Percentiles rank a stretch among this genome's conserved stretches.
phyloP scores from a whole-genome alignment of 192 early-diverging fungal genomes.

The Diversispora epigaea region DNA sequence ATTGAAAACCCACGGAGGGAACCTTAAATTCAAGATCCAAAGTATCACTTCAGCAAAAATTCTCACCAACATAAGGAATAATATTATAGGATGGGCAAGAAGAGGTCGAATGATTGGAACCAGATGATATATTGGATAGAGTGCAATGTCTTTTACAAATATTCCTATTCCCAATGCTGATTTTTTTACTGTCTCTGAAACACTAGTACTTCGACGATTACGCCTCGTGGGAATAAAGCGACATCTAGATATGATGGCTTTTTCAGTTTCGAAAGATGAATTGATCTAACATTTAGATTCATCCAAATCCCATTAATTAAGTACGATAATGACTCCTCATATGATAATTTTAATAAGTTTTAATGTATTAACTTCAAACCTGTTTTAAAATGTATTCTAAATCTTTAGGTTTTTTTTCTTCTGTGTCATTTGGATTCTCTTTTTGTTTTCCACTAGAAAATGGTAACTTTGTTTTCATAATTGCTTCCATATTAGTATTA shows the following conservation, averaged over 20 bases:
- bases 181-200: constrained; percentile 42
- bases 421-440: neutral
- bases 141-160: constrained; percentile 36
- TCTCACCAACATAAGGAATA: constrained; percentile 50
- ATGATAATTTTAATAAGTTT: neutral
- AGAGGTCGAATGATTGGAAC: constrained; percentile 43
- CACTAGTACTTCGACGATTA: constrained; percentile 38
- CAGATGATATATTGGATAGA: constrained; percentile 33
- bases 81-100: constrained; percentile 41
- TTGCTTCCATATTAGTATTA: constrained; percentile 42
- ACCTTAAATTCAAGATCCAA: constrained; percentile 58
- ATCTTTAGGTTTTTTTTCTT: constrained; percentile 31
- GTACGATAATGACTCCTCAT: neutral
- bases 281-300: constrained; percentile 55
- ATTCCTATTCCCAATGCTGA: constrained; percentile 43
- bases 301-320: neutral
- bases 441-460: constrained; percentile 33
- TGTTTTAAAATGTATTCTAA: constrained; percentile 53
- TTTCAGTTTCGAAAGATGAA: constrained; percentile 57
- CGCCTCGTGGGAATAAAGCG: constrained; percentile 37
- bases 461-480: constrained; percentile 36
- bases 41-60: constrained; percentile 55
- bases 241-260: constrained; percentile 42
- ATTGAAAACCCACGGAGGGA: constrained; percentile 58
- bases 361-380: constrained; percentile 36